Conservation (phyloP, 306 rosid genomes). For the Trifolium repens region DNA sequence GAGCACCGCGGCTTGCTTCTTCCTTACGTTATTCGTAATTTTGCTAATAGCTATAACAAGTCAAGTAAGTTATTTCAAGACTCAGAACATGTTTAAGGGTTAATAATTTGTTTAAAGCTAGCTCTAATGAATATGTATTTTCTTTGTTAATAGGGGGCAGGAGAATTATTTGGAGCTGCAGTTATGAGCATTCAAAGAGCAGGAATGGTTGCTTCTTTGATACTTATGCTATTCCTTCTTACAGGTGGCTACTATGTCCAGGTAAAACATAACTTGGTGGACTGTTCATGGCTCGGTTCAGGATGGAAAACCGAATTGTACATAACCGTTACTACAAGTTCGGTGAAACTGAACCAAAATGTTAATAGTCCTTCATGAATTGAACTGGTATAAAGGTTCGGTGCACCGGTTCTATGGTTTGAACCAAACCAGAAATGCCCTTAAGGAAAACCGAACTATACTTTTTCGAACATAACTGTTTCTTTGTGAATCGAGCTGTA, state of each 20-base stretch:
- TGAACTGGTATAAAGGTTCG: no score
- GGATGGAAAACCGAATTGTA: background rate
- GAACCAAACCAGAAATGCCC: no score
- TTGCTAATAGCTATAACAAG: constrained; percentile 85
- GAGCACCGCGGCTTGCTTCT: constrained; percentile 76
- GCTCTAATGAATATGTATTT: constrained; percentile 1
- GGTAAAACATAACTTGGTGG: constrained; percentile 43
- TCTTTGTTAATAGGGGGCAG: constrained; percentile 72
- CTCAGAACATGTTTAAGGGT: background rate
- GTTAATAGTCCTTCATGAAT: no score
- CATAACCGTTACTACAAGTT: background rate
- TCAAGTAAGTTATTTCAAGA: constrained; percentile 62
- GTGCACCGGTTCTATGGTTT: no score
- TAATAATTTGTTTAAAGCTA: constrained; percentile 25
- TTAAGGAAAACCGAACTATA: no score
- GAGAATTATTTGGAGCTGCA: constrained; percentile 96
- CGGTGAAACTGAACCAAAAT: background rate
- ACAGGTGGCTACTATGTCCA: constrained; percentile 97
- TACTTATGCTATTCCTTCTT: constrained; percentile 91
- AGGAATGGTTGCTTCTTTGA: constrained; percentile 89
- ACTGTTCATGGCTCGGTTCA: background rate
- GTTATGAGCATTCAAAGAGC: constrained; percentile 88
- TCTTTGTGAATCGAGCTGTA: no score
- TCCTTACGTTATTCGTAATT: constrained; percentile 68
- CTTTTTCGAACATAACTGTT: background rate